A percentile compares a stretch with the other conserved stretches of the same genome.
Conservation (phyloP, 306 rosid species). For the Quercus glauca region DNA sequence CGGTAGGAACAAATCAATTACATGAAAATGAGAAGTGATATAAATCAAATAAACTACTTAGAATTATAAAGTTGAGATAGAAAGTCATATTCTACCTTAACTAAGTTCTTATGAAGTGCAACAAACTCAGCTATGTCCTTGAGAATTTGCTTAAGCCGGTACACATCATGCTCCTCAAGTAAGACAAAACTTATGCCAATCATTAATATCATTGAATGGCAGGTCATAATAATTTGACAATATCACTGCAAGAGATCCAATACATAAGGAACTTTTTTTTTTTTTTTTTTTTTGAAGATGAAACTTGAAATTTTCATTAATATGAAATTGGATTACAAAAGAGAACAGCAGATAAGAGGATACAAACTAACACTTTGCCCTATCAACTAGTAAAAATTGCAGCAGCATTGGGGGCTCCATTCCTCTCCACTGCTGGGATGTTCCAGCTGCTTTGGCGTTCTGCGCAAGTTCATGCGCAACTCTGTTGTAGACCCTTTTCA, state of each 20-base stretch:
- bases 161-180: slow-evolving; percentile 80
- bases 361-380: no score
- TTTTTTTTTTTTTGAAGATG: not conserved
- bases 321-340: no score
- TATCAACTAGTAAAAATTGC: no score
- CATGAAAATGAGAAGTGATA: not conserved
- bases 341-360: no score
- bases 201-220: slow-evolving; percentile 88
- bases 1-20: not conserved
- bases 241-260: slow-evolving; percentile 69
- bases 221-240: slow-evolving; percentile 90
- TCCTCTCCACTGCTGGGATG: no score
- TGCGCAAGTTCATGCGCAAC: no score
- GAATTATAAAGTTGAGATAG: not conserved
- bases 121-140: slow-evolving; percentile 63
- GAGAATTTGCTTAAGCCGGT: slow-evolving; percentile 80
- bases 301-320: no score
- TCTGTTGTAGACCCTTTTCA: no score
- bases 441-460: no score
- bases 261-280: slow-evolving; percentile 7
- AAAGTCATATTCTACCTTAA: slow-evolving; percentile 51
- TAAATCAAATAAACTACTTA: not conserved
- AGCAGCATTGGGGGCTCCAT: no score
- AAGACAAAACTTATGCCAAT: slow-evolving; percentile 79
- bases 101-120: slow-evolving; percentile 63